phyloP scores from a whole-genome alignment of 2,329 filamentous ascomycete genomes.

The Macrophomina pseudophaseolina region DNA sequence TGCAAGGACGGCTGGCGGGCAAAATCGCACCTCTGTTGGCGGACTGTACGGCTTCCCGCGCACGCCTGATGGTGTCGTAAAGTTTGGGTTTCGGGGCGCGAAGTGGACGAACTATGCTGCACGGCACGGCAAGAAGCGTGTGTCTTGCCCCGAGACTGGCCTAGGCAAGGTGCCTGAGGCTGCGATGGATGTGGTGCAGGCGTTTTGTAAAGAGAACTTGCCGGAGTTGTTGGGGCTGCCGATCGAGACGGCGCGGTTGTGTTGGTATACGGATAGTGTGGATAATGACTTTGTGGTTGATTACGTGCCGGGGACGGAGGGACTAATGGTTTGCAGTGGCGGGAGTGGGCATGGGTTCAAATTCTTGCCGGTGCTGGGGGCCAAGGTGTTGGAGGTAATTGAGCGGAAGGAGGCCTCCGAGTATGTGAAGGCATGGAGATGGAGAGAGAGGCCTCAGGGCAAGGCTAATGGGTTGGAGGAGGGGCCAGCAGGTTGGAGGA shows the following conservation, averaged over 20 bases:
- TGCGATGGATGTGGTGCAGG: conserved; percentile 35
- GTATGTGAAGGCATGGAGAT: conserved; percentile 29
- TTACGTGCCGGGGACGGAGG: conserved; percentile 30
- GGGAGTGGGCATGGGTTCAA: conserved; percentile 42
- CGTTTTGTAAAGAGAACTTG: conserved; percentile 48
- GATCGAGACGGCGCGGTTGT: conserved; percentile 24
- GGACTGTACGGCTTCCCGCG: conserved; percentile 55
- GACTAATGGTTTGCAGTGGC: conserved; percentile 38
- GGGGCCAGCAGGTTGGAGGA: conserved; percentile 35
- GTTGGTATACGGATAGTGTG: conserved; percentile 32
- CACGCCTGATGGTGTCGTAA: conserved; percentile 51
- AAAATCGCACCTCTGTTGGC: conserved; percentile 44
- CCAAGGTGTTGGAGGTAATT: conserved; percentile 36
- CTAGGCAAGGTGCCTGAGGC: conserved; percentile 5
- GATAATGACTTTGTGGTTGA: conserved; percentile 38
- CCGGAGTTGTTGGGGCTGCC: conserved; percentile 48
- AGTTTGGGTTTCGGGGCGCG: conserved; percentile 57
- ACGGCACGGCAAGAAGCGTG: conserved; percentile 29
- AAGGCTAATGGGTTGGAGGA: conserved; percentile 37
- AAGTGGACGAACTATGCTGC: conserved; percentile 52
- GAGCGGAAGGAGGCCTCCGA: conserved; percentile 30
- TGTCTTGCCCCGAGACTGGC: conserved; percentile 11
- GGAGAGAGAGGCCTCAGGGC: conserved; percentile 30
- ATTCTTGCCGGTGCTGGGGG: conserved; percentile 38
- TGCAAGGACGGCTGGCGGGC: conserved; percentile 37